Conservation (phyloP, 345 rosid species). For the Turritis glabra region DNA sequence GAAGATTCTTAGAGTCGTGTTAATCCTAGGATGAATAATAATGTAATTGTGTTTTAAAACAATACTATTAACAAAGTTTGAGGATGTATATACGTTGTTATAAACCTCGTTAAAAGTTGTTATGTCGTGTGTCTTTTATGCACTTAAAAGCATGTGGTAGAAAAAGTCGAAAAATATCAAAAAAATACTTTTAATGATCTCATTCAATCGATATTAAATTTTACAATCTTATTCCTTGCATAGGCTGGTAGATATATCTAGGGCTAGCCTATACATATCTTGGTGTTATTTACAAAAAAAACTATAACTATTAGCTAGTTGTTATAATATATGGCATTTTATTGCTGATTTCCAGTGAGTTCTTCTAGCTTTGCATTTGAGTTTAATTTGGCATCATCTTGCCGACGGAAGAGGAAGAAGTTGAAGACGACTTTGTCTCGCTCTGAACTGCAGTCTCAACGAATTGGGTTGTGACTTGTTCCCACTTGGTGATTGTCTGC, state of each 20-base stretch:
- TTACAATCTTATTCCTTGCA: neutral
- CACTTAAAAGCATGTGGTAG: neutral
- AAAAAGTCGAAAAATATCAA: neutral
- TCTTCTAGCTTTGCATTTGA: neutral
- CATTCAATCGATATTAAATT: neutral
- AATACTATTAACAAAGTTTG: too few species aligned
- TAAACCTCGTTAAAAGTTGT: neutral
- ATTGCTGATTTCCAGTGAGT: neutral
- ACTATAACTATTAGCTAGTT: constrained; percentile 15
- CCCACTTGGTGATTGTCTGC: constrained; percentile 35
- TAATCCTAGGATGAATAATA: too few species aligned
- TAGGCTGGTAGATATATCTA: neutral
- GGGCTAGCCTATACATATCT: constrained; percentile 3
- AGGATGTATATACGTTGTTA: neutral
- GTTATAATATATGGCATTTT: neutral
- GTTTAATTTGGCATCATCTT: neutral
- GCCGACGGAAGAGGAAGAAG: neutral
- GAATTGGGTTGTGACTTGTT: constrained; percentile 35
- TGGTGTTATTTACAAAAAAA: constrained; percentile 16
- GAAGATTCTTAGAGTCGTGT: too few species aligned
- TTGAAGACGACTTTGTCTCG: neutral
- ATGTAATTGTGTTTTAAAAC: too few species aligned
- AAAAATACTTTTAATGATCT: neutral
- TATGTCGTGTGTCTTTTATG: neutral
- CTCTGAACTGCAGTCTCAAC: constrained; percentile 24